Evolutionary conservation across 129 eudicot genomes (phyloP).

Genomic region (Flaveria trinervia): DNA sequence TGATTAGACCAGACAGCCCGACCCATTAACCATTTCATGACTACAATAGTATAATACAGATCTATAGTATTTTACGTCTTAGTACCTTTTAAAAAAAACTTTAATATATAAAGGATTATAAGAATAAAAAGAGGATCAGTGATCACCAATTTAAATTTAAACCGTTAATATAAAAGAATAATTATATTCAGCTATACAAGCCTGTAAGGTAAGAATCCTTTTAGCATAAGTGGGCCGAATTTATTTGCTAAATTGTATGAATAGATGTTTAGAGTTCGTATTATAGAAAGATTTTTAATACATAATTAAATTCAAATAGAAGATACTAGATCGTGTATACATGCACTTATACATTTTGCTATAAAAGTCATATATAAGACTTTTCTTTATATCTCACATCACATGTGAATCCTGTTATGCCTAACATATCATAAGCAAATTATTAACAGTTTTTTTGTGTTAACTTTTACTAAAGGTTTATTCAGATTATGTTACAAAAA

Average conservation of each 20-base stretch:
- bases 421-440: neutral
- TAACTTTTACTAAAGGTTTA: neutral
- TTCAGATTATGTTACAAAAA: neutral
- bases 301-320: no score
- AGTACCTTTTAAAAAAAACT: neutral
- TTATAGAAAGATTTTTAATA: no score
- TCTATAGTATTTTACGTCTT: neutral
- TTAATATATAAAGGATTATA: neutral
- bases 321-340: no score
- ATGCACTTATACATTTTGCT: no score
- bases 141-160: neutral
- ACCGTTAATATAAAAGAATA: neutral
- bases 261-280: neutral
- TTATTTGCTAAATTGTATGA: neutral
- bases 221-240: neutral
- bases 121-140: neutral
- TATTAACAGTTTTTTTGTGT: neutral
- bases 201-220: neutral
- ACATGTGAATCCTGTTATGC: no score
- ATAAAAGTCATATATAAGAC: no score
- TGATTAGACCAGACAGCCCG: constrained; percentile 24
- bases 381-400: no score
- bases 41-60: neutral
- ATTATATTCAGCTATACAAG: no score
- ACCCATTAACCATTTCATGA: constrained; percentile 18